Evolutionary conservation across 208 protist species (phyloP).

Genomic region (Phytomonas sp.): DNA sequence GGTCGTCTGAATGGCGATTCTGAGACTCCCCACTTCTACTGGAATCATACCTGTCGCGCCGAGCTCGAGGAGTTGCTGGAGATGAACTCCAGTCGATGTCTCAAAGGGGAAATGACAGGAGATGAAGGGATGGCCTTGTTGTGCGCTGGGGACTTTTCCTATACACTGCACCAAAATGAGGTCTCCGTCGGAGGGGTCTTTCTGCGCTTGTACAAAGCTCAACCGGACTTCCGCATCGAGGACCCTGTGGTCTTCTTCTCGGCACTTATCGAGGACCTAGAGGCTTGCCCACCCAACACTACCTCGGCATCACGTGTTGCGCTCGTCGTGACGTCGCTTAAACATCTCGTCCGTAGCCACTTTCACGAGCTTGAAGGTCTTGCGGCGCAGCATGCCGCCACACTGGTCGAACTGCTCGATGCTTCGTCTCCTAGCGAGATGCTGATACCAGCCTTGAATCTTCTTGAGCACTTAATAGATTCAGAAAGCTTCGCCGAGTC

Average conservation of each 20-base stretch:
- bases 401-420: not conserved
- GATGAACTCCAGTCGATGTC: constrained; percentile 30
- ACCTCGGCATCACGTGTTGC: not conserved
- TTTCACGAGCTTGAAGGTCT: not conserved
- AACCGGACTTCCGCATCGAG: constrained; percentile 67
- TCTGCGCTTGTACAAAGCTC: constrained; percentile 81
- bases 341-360: not conserved
- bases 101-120: constrained; percentile 8
- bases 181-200: constrained; percentile 85
- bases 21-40: constrained; percentile 82
- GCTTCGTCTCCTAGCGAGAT: not conserved
- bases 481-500: not conserved
- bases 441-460: not conserved
- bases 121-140: constrained; percentile 5
- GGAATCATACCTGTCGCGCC: constrained; percentile 75
- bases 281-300: constrained; percentile 8
- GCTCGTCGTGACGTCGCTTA: not conserved
- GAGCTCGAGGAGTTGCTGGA: constrained; percentile 71
- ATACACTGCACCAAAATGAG: constrained; percentile 57
- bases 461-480: not conserved
- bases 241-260: constrained; percentile 56
- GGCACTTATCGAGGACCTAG: constrained; percentile 38
- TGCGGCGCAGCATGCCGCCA: not conserved
- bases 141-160: constrained; percentile 31
- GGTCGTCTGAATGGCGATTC: constrained; percentile 77